Evolutionary conservation across 1,284 basidiomycete species (phyloP).

Genomic region (Taiwanofungus camphoratus): DNA sequence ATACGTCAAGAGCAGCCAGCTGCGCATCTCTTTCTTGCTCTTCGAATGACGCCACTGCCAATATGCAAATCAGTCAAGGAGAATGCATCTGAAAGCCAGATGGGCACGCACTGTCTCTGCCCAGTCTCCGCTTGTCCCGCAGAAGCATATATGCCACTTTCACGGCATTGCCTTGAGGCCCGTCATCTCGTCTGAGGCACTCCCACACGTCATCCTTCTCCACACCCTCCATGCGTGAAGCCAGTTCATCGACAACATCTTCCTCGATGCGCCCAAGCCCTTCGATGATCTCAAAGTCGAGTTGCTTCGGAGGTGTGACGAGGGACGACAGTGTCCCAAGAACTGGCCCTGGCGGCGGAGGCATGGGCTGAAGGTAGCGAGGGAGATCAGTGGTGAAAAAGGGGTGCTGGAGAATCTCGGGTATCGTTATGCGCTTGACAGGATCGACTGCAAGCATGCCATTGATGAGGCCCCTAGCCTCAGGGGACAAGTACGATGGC

Average conservation of each 20-base stretch:
- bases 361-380: constrained; percentile 81
- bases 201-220: constrained; percentile 84
- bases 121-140: constrained; percentile 81
- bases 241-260: constrained; percentile 81
- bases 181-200: constrained; percentile 75
- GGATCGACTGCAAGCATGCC: constrained; percentile 91
- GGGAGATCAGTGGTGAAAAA: constrained; percentile 87
- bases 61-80: constrained; percentile 13
- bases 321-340: constrained; percentile 67
- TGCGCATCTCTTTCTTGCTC: constrained; percentile 80
- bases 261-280: constrained; percentile 88
- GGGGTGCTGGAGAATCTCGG: constrained; percentile 83
- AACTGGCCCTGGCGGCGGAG: constrained; percentile 74
- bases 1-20: constrained; percentile 71
- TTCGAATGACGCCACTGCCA: constrained; percentile 64
- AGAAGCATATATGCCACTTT: constrained; percentile 96
- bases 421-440: constrained; percentile 86
- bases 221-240: constrained; percentile 70
- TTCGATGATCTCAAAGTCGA: constrained; percentile 76
- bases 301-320: constrained; percentile 51
- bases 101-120: constrained; percentile 67
- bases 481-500: constrained; percentile 71
- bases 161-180: constrained; percentile 85
- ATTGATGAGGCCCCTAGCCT: constrained; percentile 74
- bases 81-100: background rate